phyloP scores from a whole-genome alignment of 2,329 filamentous ascomycete species.

The Monosporascus sp. region DNA sequence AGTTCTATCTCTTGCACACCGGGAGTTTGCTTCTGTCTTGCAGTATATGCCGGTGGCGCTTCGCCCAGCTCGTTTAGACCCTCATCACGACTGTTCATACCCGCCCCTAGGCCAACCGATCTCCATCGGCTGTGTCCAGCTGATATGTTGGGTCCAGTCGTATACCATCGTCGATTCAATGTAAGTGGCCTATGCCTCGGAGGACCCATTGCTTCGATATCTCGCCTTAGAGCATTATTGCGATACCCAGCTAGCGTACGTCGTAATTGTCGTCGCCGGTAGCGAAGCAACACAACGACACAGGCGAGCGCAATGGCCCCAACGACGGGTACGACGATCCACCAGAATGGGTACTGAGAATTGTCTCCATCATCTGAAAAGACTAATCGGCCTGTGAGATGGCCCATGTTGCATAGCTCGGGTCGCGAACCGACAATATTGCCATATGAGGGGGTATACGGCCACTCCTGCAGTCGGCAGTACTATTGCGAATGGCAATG shows the following conservation, averaged over 20 bases:
- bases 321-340: constrained; percentile 24
- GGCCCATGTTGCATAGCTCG: background rate
- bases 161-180: constrained; percentile 7
- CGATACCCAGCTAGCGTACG: constrained; percentile 9
- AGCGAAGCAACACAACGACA: constrained; percentile 15
- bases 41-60: constrained; percentile 26
- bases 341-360: constrained; percentile 15
- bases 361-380: background rate
- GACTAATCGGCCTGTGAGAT: background rate
- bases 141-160: background rate
- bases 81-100: constrained; percentile 21
- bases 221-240: constrained; percentile 14
- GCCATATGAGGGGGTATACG: too few species aligned
- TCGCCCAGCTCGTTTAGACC: constrained; percentile 29
- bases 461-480: too few species aligned
- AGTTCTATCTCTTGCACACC: constrained; percentile 15
- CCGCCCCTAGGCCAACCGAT: constrained; percentile 8
- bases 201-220: constrained; percentile 17
- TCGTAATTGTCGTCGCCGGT: constrained; percentile 16
- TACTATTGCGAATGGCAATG: too few species aligned
- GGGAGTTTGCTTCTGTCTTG: constrained; percentile 13
- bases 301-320: constrained; percentile 14
- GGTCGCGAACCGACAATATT: too few species aligned
- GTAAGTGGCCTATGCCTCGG: constrained; percentile 6
- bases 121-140: constrained; percentile 2